Base-by-base conservation (phyloP, 441 rosid genomes). In the Croton setiger region DNA sequence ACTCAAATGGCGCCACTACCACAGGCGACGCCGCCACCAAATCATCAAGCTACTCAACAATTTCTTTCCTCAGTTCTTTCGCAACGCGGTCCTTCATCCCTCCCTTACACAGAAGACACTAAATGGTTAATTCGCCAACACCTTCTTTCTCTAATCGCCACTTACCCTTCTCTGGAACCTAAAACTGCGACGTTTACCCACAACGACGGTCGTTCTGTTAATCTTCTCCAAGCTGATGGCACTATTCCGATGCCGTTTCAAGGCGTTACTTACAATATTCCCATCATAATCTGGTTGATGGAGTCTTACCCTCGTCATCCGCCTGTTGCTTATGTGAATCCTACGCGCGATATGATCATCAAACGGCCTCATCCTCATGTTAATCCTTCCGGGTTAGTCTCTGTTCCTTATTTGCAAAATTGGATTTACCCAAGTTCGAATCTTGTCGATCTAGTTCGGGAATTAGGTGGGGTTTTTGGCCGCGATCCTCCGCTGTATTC, bases 391-490 rank as follows among this genome's bases (percentile, higher is more conserved):
- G 99, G 99, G 12, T 82, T 89, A 36, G 97, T 92, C 48, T 90
- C 99, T 20, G 71, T 79, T 11, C 86, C 92, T 35, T 92, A 87
- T 73, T 79, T 95, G 43, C 98, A 92, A 63, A 84, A 82, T 64
- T 95, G 99, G 99, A 78, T 92, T 66, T 85, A 80, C 54, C 99
- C 98, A 10, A 84, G 95, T 76, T 95, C 97, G n/a, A 95, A 92
- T 76, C 87, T 90, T 27, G 84, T 86, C 48, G 98, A 92, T 77
- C 85, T 95, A 3, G 91, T 82, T 23, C 82, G 85, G 36, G 81
- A 88, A 63, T 77, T 92, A 54, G 58, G 90, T 75, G 74, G 78
- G 6, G 69, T 77, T 9, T 95, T 95, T 69, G 79, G 91, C 37
- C 84, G 80, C 44, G 98, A 95, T 59, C 99, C 99, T 2, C 99